Base-by-base conservation (phyloP, 495 filamentous ascomycete genomes). In the Tuber umbilicatum region DNA sequence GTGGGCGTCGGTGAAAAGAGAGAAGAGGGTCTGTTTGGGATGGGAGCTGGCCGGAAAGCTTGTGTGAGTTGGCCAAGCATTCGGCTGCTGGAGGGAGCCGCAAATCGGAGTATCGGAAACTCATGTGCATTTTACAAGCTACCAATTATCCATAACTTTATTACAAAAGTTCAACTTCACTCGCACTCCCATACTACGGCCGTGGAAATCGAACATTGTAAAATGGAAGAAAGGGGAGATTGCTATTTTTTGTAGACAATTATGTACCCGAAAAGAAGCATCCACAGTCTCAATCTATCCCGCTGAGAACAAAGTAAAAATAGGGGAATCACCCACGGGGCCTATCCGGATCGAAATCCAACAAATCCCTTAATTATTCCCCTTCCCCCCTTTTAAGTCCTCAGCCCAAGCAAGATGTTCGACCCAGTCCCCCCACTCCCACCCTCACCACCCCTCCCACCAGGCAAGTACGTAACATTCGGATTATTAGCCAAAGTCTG, bases 381-480 rank as follows among this genome's bases (percentile, higher is more conserved):
- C 72, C 72, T 68, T 74, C 47, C 31, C 43, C 31, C 55, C 70
- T 21, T 21, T 50, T 79, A 79, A 79, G 77, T 79, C 79, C 80
- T 78, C 73, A 81, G 38, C 38, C 76, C 79, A 40, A 81, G 69
- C 76, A 81, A 70, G 67, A 81, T 81, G 72, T 79, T 81, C 45
- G 80, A 27, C 27, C 80, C 80, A 31, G 68, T 70, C 0, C 75
- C 71, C 4, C 77, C 78, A 84, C 83, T 75, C 87, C 87, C 77
- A 87, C 86, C 87, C 86, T 88, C 84, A 84, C 88, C 84, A 2
- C 80, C 84, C 37, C 89, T 88, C 73, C 89, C 88, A 75, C 92
- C 90, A 0, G 95, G 95, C 71, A 99, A 83, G 85, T 98, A 99
- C 42, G 94, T 94, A 69, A 99, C 94, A 81, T 98, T 98, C 45